phyloP scores from a whole-genome alignment of 192 early-diverging fungal genomes.

The Entomortierella chlamydospora region DNA sequence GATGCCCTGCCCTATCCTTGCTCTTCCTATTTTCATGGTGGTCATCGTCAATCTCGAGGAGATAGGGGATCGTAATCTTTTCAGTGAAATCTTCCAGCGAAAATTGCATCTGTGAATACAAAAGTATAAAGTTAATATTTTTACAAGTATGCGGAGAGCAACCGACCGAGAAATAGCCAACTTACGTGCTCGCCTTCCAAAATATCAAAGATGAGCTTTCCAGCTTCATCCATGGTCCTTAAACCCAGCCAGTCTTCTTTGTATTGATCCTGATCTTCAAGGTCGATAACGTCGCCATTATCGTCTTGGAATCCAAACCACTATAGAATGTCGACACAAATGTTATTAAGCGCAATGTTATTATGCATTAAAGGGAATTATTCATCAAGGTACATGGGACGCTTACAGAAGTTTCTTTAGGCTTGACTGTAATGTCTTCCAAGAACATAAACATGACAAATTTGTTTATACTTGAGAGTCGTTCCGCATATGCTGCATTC shows the following conservation, averaged over 20 bases:
- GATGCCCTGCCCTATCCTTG: not conserved
- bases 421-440: slow-evolving; percentile 82
- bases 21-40: not conserved
- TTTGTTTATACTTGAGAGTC: slow-evolving; percentile 72
- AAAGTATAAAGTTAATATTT: not conserved
- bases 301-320: slow-evolving; percentile 81
- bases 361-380: too few species aligned
- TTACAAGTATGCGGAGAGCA: too few species aligned
- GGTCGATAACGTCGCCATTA: slow-evolving; percentile 58
- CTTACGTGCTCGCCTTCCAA: slow-evolving; percentile 68
- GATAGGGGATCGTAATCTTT: slow-evolving; percentile 56
- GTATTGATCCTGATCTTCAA: slow-evolving; percentile 72
- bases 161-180: not conserved
- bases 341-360: too few species aligned
- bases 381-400: not conserved
- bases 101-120: slow-evolving; percentile 57
- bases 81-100: slow-evolving; percentile 52
- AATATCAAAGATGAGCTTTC: slow-evolving; percentile 58
- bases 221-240: slow-evolving; percentile 61
- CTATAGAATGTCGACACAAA: slow-evolving; percentile 29
- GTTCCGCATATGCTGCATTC: slow-evolving; percentile 69
- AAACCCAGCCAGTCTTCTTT: slow-evolving; percentile 80
- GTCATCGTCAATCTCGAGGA: slow-evolving; percentile 25
- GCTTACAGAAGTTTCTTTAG: slow-evolving; percentile 66
- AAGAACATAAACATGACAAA: slow-evolving; percentile 88